phyloP scores from a whole-genome alignment of 805 yeast genomes.

The Candida awuae region DNA sequence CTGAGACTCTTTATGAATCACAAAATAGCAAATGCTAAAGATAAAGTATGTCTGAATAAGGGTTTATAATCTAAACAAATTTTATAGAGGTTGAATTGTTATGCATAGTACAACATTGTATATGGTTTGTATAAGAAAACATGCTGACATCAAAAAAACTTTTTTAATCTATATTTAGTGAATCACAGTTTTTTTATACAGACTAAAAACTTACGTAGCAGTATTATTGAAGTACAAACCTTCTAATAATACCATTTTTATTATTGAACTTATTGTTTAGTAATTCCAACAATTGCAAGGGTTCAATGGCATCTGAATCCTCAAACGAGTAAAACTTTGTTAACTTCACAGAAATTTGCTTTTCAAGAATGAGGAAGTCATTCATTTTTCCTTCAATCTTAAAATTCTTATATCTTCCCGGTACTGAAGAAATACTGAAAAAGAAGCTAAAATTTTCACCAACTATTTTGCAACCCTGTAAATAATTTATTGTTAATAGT shows the following conservation, averaged over 20 bases:
- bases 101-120: no score
- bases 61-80: no score
- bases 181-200: no score
- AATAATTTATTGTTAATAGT: slow-evolving; percentile 5
- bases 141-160: no score
- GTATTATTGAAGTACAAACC: slow-evolving; percentile 2
- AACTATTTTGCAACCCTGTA: slow-evolving; percentile 1
- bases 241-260: slow-evolving; percentile 6
- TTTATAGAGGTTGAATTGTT: no score
- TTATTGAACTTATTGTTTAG: background rate
- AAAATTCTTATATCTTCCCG: background rate
- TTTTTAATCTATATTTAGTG: no score
- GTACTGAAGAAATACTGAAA: background rate
- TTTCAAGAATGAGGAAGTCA: no score
- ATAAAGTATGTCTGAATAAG: no score
- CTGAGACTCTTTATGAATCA: slow-evolving; percentile 8
- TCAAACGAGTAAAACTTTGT: no score
- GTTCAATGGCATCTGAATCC: background rate
- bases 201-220: background rate
- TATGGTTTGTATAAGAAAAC: no score
- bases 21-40: background rate
- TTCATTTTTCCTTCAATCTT: background rate
- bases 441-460: slow-evolving; percentile 1
- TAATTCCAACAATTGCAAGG: no score
- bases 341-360: no score